A percentile compares a stretch with the other conserved stretches of the same genome.
phyloP scores from a whole-genome alignment of 2,329 filamentous ascomycete genomes.

The Colletotrichum sp. region DNA sequence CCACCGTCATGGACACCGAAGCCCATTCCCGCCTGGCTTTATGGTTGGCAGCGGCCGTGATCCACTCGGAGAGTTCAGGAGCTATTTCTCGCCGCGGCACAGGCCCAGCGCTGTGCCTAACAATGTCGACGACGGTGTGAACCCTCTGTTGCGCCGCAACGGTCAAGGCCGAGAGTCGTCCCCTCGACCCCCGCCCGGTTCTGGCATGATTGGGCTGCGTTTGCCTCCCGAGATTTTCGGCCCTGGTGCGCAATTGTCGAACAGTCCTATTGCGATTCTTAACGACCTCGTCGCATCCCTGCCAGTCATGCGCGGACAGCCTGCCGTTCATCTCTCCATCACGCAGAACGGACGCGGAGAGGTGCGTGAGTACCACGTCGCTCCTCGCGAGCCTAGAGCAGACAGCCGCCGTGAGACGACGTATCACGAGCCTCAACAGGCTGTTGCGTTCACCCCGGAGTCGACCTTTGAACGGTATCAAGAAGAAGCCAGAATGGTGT shows the following conservation, averaged over 20 bases:
- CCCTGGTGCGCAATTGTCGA: constrained; percentile 38
- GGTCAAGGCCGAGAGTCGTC: constrained; percentile 48
- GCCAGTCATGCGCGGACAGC: constrained; percentile 52
- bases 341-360: constrained; percentile 54
- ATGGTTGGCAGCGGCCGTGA: constrained; percentile 62
- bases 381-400: constrained; percentile 45
- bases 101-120: constrained; percentile 59
- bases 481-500: constrained; percentile 88
- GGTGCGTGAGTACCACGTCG: constrained; percentile 56
- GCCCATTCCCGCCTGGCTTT: constrained; percentile 63
- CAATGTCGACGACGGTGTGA: constrained; percentile 79
- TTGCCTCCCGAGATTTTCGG: constrained; percentile 52
- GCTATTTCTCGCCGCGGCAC: constrained; percentile 56
- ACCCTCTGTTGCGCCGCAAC: constrained; percentile 80
- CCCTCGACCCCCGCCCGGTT: constrained; percentile 52
- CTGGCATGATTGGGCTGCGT: constrained; percentile 60
- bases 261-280: constrained; percentile 59
- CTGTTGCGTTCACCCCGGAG: constrained; percentile 75
- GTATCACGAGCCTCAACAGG: constrained; percentile 70
- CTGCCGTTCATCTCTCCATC: constrained; percentile 66
- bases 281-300: constrained; percentile 63
- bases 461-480: constrained; percentile 82
- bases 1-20: constrained; percentile 59
- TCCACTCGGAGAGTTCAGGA: constrained; percentile 54
- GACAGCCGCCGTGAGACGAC: constrained; percentile 54